phyloP scores from a whole-genome alignment of 2,329 filamentous ascomycete genomes.

The Zarea fungicola region DNA sequence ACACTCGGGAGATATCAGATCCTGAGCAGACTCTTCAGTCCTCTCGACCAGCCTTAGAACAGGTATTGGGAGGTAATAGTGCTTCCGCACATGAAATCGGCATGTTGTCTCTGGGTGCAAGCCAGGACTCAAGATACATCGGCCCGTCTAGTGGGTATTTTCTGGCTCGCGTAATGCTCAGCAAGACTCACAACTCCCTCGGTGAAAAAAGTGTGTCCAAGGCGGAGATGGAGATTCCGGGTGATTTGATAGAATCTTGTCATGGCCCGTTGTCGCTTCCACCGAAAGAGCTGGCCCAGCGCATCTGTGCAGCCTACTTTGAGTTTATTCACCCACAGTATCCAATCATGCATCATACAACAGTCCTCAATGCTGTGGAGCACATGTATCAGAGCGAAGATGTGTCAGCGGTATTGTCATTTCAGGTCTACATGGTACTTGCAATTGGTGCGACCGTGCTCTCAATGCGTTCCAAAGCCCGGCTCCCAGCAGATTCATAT shows the following conservation, averaged over 20 bases:
- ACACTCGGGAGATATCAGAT: neutral
- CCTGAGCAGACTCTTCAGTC: neutral
- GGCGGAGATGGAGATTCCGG: conserved; percentile 18
- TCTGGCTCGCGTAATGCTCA: conserved; percentile 44
- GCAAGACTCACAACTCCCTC: conserved; percentile 18
- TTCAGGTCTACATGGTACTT: conserved; percentile 50
- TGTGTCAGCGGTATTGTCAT: conserved; percentile 28
- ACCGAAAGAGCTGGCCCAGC: conserved; percentile 29
- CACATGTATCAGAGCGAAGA: conserved; percentile 28
- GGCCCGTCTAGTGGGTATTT: conserved; percentile 53
- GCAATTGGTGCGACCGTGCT: conserved; percentile 43
- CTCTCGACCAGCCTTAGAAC: neutral
- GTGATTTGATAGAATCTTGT: conserved; percentile 27
- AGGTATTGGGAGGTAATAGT: conserved; percentile 17
- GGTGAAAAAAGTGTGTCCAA: neutral
- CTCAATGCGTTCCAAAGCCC: conserved; percentile 36
- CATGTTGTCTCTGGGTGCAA: conserved; percentile 43
- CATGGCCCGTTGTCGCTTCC: conserved; percentile 29
- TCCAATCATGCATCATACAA: conserved; percentile 42
- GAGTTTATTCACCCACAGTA: conserved; percentile 42
- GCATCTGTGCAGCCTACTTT: conserved; percentile 43
- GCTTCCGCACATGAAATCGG: conserved; percentile 46
- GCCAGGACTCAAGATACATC: conserved; percentile 45
- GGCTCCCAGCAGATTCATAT: conserved; percentile 43
- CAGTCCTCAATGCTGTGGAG: conserved; percentile 35